These are phyloP conservation scores for Litchi chinensis DNA, from an alignment of 345 rosid genomes.

Conservation along the genomic window DNA sequence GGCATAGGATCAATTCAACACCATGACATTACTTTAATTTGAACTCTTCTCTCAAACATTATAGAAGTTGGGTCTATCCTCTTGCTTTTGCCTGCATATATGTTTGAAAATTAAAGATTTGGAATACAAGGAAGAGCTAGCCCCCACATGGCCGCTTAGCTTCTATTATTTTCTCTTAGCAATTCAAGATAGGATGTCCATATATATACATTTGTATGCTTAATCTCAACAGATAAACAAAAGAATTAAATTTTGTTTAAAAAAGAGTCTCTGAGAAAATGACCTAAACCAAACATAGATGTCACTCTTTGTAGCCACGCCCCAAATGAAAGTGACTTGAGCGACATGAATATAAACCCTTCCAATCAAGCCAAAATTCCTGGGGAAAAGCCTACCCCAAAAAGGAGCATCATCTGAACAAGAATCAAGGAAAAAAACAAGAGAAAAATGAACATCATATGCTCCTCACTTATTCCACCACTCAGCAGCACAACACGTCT, in stretches of 20 bases:
- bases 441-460: background rate
- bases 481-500: background rate
- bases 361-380: constrained; percentile 30
- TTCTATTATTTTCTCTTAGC: background rate
- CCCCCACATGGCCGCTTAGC: constrained; percentile 25
- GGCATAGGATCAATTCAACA: background rate
- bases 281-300: constrained; percentile 45
- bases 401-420: constrained; percentile 15
- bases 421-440: constrained; percentile 4
- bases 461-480: constrained; percentile 8
- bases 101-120: constrained; percentile 22
- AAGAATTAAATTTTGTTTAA: background rate
- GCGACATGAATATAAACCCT: constrained; percentile 14
- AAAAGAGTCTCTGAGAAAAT: constrained; percentile 26
- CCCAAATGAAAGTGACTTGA: constrained; percentile 28
- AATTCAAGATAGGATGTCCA: constrained; percentile 8
- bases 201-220: background rate
- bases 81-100: constrained; percentile 20
- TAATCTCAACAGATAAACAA: constrained; percentile 3
- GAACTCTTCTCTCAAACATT: constrained; percentile 8
- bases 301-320: constrained; percentile 15
- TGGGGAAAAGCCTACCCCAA: constrained; percentile 26
- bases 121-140: constrained; percentile 14
- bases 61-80: constrained; percentile 18
- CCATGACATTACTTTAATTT: constrained; percentile 8